Percentiles rank a stretch among this genome's conserved stretches.
Evolutionary conservation across 1,284 basidiomycete genomes (phyloP).

Genomic region (Puccinia brachypodii): DNA sequence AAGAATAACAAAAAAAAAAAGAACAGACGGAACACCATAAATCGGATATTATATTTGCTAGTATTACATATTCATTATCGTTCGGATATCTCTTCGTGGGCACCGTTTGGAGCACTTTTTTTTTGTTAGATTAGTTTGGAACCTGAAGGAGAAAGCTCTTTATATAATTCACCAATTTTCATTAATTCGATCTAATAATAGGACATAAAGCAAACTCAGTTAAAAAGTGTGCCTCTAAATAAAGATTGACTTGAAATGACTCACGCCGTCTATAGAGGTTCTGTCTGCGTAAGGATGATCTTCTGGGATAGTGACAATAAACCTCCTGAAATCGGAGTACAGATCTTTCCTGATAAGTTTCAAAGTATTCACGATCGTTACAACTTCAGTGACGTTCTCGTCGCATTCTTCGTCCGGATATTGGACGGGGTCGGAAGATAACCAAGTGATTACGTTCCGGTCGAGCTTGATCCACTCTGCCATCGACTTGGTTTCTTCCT

Average conservation of each 20-base stretch:
- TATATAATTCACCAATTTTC: not conserved
- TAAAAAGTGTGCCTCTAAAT: not conserved
- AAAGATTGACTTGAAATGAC: not conserved
- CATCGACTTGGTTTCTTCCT: not conserved
- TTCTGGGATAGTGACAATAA: constrained; percentile 16
- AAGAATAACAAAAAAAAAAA: no score
- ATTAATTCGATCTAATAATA: not conserved
- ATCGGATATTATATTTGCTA: no score
- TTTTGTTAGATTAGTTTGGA: not conserved
- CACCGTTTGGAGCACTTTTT: not conserved
- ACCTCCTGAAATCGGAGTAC: constrained; percentile 10
- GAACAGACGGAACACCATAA: no score
- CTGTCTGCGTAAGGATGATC: not conserved
- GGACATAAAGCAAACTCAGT: not conserved
- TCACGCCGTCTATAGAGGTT: not conserved
- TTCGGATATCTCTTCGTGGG: not conserved
- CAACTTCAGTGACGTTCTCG: not conserved
- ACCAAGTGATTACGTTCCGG: constrained; percentile 5
- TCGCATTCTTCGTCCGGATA: not conserved
- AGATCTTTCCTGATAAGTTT: not conserved
- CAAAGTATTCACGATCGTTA: not conserved
- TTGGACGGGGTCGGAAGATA: not conserved
- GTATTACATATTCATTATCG: no score
- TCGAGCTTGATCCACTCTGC: constrained; percentile 8
- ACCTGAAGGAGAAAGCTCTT: not conserved